phyloP scores from a whole-genome alignment of 2,329 filamentous ascomycete genomes.

The Ophioceras dolichostomum region DNA sequence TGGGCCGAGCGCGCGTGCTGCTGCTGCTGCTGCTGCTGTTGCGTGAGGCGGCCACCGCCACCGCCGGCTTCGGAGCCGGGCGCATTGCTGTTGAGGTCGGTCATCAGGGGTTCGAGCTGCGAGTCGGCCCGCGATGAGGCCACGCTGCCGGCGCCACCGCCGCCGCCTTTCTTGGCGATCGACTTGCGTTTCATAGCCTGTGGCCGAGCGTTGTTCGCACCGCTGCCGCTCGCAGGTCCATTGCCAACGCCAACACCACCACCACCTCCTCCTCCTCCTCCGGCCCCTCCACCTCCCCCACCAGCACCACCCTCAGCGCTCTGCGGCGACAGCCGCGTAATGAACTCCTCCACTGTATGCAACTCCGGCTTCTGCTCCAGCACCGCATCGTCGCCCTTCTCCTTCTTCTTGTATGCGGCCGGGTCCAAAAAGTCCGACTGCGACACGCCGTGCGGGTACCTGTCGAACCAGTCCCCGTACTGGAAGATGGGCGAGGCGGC shows the following conservation, averaged over 20 bases:
- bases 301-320: slow-evolving; percentile 25
- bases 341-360: slow-evolving; percentile 92
- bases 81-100: slow-evolving; percentile 17
- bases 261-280: too few relatives aligned
- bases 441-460: slow-evolving; percentile 85
- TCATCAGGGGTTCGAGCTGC: slow-evolving; percentile 23
- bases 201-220: slow-evolving; percentile 6
- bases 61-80: slow-evolving; percentile 9
- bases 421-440: slow-evolving; percentile 74
- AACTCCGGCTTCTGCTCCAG: slow-evolving; percentile 76
- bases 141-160: slow-evolving; percentile 12
- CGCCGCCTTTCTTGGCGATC: slow-evolving; percentile 19
- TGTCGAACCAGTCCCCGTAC: slow-evolving; percentile 95
- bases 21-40: slow-evolving; percentile 20
- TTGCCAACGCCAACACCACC: slow-evolving; percentile 2
- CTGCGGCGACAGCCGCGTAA: slow-evolving; percentile 62
- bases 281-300: too few relatives aligned
- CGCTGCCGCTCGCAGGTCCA: slow-evolving; percentile 12
- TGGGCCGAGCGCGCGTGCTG: slow-evolving; percentile 15
- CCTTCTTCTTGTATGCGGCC: slow-evolving; percentile 52
- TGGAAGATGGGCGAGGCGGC: slow-evolving; percentile 61
- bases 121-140: slow-evolving; percentile 21
- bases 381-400: slow-evolving; percentile 75
- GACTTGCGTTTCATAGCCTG: slow-evolving; percentile 23
- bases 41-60: not conserved